Evolutionary conservation across 805 yeast genomes (phyloP).

Genomic region (Lachancea waltii): DNA sequence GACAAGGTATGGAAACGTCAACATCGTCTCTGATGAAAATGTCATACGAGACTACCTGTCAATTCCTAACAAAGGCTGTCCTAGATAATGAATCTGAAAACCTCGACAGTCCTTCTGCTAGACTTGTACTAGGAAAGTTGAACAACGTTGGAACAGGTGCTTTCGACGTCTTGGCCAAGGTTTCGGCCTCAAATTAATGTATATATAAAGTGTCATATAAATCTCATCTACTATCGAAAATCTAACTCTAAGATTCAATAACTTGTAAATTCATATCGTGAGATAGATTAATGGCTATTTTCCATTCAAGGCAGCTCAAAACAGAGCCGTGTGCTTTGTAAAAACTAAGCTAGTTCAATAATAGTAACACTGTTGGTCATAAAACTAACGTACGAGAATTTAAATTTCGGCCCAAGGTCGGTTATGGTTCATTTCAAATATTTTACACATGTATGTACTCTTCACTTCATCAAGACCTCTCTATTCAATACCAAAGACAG

Average conservation of each 20-base stretch:
- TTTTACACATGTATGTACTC: too few relatives aligned
- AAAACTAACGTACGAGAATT: neutral
- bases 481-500: conserved; percentile 72
- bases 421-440: too few relatives aligned
- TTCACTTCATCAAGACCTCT: too few relatives aligned
- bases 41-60: conserved; percentile 98
- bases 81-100: conserved; percentile 85
- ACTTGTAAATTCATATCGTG: conserved; percentile 2
- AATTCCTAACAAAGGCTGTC: conserved; percentile 93
- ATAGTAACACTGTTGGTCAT: too few relatives aligned
- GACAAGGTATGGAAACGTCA: conserved; percentile 95
- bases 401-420: too few relatives aligned
- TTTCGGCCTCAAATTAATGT: conserved; percentile 24
- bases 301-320: too few relatives aligned
- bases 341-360: too few relatives aligned
- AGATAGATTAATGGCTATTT: too few relatives aligned
- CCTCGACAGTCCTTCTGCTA: conserved; percentile 85
- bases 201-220: neutral
- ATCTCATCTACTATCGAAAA: too few relatives aligned
- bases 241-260: neutral
- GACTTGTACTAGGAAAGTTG: conserved; percentile 87
- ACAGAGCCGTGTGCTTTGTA: too few relatives aligned
- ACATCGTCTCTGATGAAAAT: conserved; percentile 96
- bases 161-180: conserved; percentile 62
- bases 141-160: conserved; percentile 94